Evolutionary conservation across 768 basidiomycete genomes (phyloP).

Genomic region (Candolleomyces efflorescens): DNA sequence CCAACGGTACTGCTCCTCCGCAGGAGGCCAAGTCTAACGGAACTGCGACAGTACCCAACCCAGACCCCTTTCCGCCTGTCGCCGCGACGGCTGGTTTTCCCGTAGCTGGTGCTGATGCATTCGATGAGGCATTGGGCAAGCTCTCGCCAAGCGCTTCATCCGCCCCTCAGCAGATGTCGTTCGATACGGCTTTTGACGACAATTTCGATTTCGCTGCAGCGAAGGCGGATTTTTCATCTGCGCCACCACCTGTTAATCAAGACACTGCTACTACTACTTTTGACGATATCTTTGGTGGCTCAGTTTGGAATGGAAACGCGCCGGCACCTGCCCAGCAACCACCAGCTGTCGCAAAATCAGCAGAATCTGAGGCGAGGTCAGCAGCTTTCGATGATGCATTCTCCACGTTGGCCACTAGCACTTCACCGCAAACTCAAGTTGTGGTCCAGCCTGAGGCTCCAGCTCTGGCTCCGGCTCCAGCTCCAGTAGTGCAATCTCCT

Average conservation of each 20-base stretch:
- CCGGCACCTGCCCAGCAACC: background rate
- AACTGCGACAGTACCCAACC: background rate
- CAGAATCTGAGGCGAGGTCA: background rate
- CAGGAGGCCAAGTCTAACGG: background rate
- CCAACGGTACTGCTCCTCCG: background rate
- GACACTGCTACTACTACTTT: constrained; percentile 19
- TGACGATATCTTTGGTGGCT: constrained; percentile 14
- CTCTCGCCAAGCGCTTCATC: constrained; percentile 35
- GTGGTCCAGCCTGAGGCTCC: constrained; percentile 14
- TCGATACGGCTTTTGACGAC: constrained; percentile 55
- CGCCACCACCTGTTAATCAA: background rate
- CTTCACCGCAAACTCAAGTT: background rate
- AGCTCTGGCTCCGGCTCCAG: constrained; percentile 9
- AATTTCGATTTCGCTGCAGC: constrained; percentile 60
- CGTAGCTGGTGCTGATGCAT: constrained; percentile 54
- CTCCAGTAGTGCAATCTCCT: constrained; percentile 5
- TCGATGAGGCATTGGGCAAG: constrained; percentile 72
- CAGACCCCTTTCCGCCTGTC: constrained; percentile 5
- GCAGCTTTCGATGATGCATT: constrained; percentile 39
- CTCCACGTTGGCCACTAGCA: constrained; percentile 23
- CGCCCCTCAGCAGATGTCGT: constrained; percentile 43
- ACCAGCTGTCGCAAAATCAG: background rate
- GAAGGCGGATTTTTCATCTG: constrained; percentile 9
- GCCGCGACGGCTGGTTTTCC: constrained; percentile 6
- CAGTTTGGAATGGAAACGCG: background rate